phyloP scores from a whole-genome alignment of 768 basidiomycete species.

The Saitozyma sp. region DNA sequence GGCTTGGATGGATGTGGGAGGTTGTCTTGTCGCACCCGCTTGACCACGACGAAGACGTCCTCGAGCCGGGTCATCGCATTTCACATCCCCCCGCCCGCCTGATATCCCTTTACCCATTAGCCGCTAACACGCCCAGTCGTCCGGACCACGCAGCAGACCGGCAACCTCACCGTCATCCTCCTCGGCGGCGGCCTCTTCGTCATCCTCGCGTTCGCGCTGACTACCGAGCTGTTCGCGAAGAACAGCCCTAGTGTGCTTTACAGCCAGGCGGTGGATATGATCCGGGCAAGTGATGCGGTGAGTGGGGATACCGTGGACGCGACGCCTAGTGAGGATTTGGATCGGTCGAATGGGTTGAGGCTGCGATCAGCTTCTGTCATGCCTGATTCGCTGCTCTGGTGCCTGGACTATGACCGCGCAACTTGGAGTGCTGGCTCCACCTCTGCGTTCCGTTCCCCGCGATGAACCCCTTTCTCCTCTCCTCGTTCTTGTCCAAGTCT shows the following conservation, averaged over 20 bases:
- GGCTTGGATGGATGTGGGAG: no score
- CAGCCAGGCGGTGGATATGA: constrained; percentile 48
- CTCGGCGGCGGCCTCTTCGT: constrained; percentile 48
- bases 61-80: no score
- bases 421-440: no score
- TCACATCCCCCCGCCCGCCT: no score
- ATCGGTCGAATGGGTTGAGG: no score
- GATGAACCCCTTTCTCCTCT: no score
- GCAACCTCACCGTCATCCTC: constrained; percentile 49
- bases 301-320: constrained; percentile 9
- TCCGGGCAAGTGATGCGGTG: constrained; percentile 46
- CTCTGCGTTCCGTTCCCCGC: no score
- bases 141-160: constrained; percentile 48
- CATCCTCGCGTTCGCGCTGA: constrained; percentile 46
- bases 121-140: constrained; percentile 25
- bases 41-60: not conserved
- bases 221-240: constrained; percentile 50
- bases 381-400: no score
- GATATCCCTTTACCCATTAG: no score
- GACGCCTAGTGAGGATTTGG: not conserved
- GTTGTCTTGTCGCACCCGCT: not conserved
- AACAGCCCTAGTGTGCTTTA: constrained; percentile 52
- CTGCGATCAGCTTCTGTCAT: no score
- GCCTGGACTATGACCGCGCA: no score
- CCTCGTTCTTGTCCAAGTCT: no score